Percentiles rank a stretch among this genome's conserved stretches.
Evolutionary conservation across 2,329 filamentous ascomycete genomes (phyloP).

Genomic region (Zalaria sp.): DNA sequence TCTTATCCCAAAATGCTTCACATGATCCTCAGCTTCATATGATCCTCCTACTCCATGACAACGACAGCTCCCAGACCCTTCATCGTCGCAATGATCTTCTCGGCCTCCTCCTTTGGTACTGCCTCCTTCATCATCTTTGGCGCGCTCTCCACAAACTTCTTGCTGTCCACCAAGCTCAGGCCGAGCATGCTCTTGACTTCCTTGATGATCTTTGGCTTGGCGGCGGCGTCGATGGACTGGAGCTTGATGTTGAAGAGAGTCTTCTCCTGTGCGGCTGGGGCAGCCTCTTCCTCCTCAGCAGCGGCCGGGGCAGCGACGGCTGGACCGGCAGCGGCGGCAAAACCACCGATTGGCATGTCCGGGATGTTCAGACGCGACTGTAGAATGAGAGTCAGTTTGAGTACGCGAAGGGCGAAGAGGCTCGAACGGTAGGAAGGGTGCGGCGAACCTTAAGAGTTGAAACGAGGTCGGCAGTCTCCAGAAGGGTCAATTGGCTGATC

Average conservation of each 20-base stretch:
- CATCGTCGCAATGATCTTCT: constrained; percentile 93
- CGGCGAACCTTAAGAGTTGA: constrained; percentile 76
- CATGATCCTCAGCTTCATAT: background rate
- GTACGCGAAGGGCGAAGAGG: no score
- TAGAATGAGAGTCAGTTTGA: background rate
- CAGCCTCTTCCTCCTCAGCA: constrained; percentile 70
- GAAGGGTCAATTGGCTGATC: constrained; percentile 92
- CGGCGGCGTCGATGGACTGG: constrained; percentile 67
- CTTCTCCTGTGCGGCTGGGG: constrained; percentile 79
- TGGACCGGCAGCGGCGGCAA: constrained; percentile 50
- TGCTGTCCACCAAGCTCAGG: constrained; percentile 92
- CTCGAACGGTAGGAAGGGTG: background rate
- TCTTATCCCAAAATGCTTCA: background rate
- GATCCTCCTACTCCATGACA: constrained; percentile 60
- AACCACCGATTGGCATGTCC: constrained; percentile 88
- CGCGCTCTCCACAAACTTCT: constrained; percentile 98
- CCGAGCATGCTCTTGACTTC: constrained; percentile 96
- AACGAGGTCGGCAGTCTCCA: constrained; percentile 95
- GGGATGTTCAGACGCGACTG: constrained; percentile 94
- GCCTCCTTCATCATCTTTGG: constrained; percentile 99
- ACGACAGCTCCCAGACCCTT: constrained; percentile 87
- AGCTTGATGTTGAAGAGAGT: constrained; percentile 96
- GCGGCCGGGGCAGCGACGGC: constrained; percentile 47
- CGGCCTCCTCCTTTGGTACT: constrained; percentile 94
- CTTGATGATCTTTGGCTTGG: constrained; percentile 99